Conservation (phyloP, 1,284 basidiomycete genomes). For the Moniliella sp. region DNA sequence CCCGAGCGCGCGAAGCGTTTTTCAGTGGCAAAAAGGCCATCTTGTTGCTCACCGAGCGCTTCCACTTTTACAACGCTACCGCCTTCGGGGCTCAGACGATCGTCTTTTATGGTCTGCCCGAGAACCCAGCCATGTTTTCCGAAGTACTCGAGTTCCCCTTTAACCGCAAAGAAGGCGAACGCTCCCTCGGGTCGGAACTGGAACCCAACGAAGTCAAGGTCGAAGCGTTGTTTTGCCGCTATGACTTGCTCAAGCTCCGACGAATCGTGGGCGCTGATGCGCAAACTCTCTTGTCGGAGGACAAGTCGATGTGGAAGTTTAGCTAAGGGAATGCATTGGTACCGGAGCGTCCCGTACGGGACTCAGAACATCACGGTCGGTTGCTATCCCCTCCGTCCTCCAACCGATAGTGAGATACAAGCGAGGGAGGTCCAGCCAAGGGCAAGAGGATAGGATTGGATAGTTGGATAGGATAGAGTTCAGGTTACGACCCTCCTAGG, state of each 20-base stretch:
- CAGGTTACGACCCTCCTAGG: too few relatives aligned
- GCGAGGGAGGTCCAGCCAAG: too few relatives aligned
- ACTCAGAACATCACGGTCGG: too few relatives aligned
- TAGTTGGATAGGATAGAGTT: too few relatives aligned
- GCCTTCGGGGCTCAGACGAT: slow-evolving; percentile 58
- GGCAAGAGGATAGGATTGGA: too few relatives aligned
- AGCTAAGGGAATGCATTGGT: too few relatives aligned
- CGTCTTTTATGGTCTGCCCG: slow-evolving; percentile 74
- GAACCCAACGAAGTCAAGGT: slow-evolving; percentile 16
- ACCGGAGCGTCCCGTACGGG: too few relatives aligned
- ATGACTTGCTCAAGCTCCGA: slow-evolving; percentile 19
- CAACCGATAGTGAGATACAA: too few relatives aligned
- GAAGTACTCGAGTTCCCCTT: slow-evolving; percentile 72
- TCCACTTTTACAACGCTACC: slow-evolving; percentile 66
- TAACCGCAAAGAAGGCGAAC: slow-evolving; percentile 24
- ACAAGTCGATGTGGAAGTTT: background rate
- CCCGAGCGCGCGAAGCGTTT: slow-evolving; percentile 73
- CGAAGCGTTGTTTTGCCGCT: slow-evolving; percentile 14
- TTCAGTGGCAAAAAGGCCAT: slow-evolving; percentile 69
- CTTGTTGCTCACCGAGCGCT: slow-evolving; percentile 76
- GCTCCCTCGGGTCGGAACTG: slow-evolving; percentile 19
- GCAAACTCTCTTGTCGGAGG: background rate
- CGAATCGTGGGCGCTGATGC: background rate
- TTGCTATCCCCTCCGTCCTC: too few relatives aligned
- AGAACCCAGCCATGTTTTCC: slow-evolving; percentile 71